Percentiles rank a stretch among this genome's conserved stretches.
These are phyloP conservation scores for Plenodomus lindquistii DNA, from an alignment of 2,329 filamentous ascomycete species.

Conservation along the genomic window DNA sequence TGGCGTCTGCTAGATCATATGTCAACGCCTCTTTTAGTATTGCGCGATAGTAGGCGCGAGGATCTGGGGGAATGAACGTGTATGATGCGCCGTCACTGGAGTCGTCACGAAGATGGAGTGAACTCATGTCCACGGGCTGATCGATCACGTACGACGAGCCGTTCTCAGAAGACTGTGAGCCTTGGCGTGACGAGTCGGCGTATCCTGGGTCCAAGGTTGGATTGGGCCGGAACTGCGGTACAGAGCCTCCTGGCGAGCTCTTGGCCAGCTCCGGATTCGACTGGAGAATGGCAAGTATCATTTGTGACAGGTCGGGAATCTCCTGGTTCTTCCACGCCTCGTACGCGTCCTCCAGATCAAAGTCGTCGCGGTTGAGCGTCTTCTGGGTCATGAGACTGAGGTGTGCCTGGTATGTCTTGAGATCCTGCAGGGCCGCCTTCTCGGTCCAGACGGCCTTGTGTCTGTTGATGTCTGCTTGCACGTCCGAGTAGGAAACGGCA, in stretches of 20 bases:
- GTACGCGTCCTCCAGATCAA: conserved; percentile 86
- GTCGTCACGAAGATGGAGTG: conserved; percentile 63
- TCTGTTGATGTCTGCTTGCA: conserved; percentile 84
- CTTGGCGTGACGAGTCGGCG: conserved; percentile 51
- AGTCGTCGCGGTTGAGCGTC: conserved; percentile 81
- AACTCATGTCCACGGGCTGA: conserved; percentile 68
- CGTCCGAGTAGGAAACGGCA: conserved; percentile 74
- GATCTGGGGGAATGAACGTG: conserved; percentile 86
- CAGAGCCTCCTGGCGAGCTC: conserved; percentile 63
- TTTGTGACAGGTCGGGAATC: conserved; percentile 80
- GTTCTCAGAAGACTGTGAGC: conserved; percentile 49
- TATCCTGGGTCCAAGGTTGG: conserved; percentile 48
- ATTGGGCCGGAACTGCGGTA: conserved; percentile 60
- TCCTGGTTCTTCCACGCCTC: conserved; percentile 92
- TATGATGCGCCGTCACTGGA: conserved; percentile 67
- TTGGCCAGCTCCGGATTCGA: conserved; percentile 85
- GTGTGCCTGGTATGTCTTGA: conserved; percentile 91
- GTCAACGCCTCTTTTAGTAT: conserved; percentile 76
- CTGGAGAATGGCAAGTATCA: conserved; percentile 89
- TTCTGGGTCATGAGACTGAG: conserved; percentile 77
- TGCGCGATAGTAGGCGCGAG: conserved; percentile 79
- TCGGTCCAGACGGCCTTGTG: conserved; percentile 86
- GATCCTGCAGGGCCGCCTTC: conserved; percentile 83
- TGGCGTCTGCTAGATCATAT: conserved; percentile 61
- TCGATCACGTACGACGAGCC: conserved; percentile 64